Conservation (phyloP, 495 filamentous ascomycete species). For the Xanthoparmelia taractica region DNA sequence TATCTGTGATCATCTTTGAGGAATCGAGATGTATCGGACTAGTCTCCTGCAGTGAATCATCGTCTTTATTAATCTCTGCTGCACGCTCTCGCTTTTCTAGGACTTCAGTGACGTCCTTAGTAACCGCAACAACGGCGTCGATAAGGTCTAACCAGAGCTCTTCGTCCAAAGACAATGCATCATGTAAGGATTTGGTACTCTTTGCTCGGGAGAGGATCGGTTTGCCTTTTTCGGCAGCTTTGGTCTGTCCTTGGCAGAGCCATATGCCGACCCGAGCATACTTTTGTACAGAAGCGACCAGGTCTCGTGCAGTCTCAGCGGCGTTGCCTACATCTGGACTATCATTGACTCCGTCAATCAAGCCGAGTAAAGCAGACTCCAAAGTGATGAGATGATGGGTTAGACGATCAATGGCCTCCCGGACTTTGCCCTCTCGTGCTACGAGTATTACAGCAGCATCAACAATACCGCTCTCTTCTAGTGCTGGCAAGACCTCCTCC, state of each 20-base stretch:
- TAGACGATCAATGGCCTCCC: constrained; percentile 75
- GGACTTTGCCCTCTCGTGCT: constrained; percentile 79
- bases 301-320: constrained; percentile 46
- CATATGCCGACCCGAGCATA: constrained; percentile 87
- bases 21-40: background rate
- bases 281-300: constrained; percentile 73
- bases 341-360: constrained; percentile 51
- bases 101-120: constrained; percentile 49
- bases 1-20: constrained; percentile 48
- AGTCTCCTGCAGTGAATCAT: constrained; percentile 1
- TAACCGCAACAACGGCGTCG: constrained; percentile 72
- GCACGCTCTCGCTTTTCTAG: constrained; percentile 25
- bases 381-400: constrained; percentile 69
- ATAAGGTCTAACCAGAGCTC: constrained; percentile 86
- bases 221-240: constrained; percentile 41
- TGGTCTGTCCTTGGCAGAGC: constrained; percentile 88
- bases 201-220: constrained; percentile 33
- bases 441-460: constrained; percentile 91
- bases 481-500: constrained; percentile 71
- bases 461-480: constrained; percentile 82
- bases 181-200: constrained; percentile 42
- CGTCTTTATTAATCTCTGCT: background rate
- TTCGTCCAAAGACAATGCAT: constrained; percentile 68
- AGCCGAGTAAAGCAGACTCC: constrained; percentile 67
- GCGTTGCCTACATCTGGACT: constrained; percentile 48